phyloP scores from a whole-genome alignment of 2,329 filamentous ascomycete genomes.

The Dendryphion nanum region DNA sequence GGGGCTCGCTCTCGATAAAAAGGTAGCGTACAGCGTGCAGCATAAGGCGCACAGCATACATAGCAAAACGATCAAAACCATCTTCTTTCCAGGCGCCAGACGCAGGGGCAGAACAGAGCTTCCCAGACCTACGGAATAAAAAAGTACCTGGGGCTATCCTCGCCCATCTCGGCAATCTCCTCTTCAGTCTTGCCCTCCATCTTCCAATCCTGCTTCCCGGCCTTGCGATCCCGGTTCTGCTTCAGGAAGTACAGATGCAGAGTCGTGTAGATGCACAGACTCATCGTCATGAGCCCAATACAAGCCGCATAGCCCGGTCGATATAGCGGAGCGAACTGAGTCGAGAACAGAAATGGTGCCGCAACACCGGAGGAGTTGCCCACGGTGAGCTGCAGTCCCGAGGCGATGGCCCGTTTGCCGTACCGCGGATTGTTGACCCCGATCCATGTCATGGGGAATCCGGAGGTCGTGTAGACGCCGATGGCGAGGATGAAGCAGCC shows the following conservation, averaged over 20 bases:
- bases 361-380: conserved; percentile 2
- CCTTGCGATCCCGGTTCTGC: background rate
- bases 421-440: conserved; percentile 29
- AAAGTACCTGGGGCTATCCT: background rate
- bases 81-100: too few species aligned
- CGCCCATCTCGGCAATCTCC: background rate
- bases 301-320: background rate
- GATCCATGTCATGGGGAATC: conserved; percentile 26
- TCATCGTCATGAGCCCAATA: background rate
- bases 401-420: conserved; percentile 29
- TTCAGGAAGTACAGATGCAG: background rate
- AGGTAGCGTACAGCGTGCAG: too few species aligned
- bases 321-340: background rate
- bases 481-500: conserved; percentile 29
- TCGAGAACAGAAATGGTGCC: background rate
- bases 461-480: conserved; percentile 25
- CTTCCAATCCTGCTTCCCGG: conserved; percentile 1
- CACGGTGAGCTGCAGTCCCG: conserved; percentile 33
- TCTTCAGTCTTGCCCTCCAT: background rate
- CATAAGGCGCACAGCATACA: too few species aligned
- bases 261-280: background rate
- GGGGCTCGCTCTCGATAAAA: too few species aligned
- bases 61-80: too few species aligned
- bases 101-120: too few species aligned
- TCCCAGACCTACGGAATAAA: too few species aligned